phyloP scores from a whole-genome alignment of 345 rosid species.

The Mangifera indica region DNA sequence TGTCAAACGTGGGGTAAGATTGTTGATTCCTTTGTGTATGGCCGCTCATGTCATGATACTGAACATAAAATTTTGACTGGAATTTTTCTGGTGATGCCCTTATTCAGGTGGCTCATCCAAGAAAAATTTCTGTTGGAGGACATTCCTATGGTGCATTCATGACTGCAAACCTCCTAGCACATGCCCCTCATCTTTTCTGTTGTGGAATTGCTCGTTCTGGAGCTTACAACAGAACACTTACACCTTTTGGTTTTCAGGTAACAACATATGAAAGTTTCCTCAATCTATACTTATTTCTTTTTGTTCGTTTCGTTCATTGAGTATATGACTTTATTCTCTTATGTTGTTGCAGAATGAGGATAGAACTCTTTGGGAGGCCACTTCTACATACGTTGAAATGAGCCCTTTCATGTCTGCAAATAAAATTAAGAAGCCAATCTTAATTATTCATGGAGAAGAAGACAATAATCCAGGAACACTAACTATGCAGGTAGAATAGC shows the following conservation, averaged over 20 bases:
- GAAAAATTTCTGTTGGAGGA: constrained; percentile 92
- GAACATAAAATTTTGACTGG: constrained; percentile 17
- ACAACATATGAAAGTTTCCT: background rate
- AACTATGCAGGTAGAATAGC: constrained; percentile 80
- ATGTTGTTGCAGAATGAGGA: constrained; percentile 70
- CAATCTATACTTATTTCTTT: background rate
- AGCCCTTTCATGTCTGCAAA: constrained; percentile 97
- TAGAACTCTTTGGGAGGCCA: constrained; percentile 97
- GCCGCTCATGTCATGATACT: background rate
- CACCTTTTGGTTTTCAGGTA: constrained; percentile 99
- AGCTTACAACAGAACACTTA: constrained; percentile 97
- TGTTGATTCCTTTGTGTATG: constrained; percentile 14
- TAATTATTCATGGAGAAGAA: constrained; percentile 97
- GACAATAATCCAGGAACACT: constrained; percentile 94
- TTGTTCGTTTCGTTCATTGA: constrained; percentile 15
- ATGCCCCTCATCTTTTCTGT: constrained; percentile 94
- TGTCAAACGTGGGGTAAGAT: constrained; percentile 75
- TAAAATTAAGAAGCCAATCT: constrained; percentile 91
- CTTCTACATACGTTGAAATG: constrained; percentile 82
- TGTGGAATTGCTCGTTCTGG: constrained; percentile 98
- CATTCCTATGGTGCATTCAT: constrained; percentile 99
- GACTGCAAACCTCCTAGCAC: constrained; percentile 96
- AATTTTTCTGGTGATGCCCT: constrained; percentile 21
- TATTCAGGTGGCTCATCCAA: constrained; percentile 83
- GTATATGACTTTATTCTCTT: constrained; percentile 10